Conservation (phyloP, 495 filamentous ascomycete species). For the Annulohypoxylon stygium region DNA sequence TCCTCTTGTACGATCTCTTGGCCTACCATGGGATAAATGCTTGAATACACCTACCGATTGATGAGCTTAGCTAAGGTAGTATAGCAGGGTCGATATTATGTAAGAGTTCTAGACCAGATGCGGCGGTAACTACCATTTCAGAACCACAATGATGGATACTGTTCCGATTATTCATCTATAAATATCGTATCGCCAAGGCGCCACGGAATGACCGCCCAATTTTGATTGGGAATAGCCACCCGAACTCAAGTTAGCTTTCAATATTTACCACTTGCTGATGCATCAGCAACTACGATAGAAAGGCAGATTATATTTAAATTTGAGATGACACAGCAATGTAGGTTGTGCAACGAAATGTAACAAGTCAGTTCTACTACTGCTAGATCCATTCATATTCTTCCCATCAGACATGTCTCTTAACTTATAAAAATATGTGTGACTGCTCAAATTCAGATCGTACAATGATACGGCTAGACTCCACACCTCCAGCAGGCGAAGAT, state of each 20-base stretch:
- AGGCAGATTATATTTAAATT: too few species aligned
- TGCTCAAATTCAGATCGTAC: too few species aligned
- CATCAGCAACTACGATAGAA: neutral
- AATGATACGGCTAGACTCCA: too few species aligned
- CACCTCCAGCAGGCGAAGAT: too few species aligned
- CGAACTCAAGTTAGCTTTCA: neutral
- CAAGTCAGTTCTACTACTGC: too few species aligned
- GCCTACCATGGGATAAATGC: neutral
- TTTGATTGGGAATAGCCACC: neutral
- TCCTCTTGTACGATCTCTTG: neutral
- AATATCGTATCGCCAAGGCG: neutral
- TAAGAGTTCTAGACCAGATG: conserved; percentile 5
- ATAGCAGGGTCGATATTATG: neutral
- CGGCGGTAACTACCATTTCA: neutral
- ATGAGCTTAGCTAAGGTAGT: neutral
- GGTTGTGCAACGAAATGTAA: too few species aligned
- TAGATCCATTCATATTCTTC: too few species aligned
- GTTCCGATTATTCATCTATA: neutral
- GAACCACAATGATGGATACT: neutral
- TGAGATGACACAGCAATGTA: too few species aligned
- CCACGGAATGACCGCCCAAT: neutral
- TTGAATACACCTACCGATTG: neutral
- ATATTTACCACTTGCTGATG: neutral
- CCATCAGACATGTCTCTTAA: too few species aligned
- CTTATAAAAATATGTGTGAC: too few species aligned